Conservation (phyloP, 202 grass and related monocot species). For the Zoysia matrella region DNA sequence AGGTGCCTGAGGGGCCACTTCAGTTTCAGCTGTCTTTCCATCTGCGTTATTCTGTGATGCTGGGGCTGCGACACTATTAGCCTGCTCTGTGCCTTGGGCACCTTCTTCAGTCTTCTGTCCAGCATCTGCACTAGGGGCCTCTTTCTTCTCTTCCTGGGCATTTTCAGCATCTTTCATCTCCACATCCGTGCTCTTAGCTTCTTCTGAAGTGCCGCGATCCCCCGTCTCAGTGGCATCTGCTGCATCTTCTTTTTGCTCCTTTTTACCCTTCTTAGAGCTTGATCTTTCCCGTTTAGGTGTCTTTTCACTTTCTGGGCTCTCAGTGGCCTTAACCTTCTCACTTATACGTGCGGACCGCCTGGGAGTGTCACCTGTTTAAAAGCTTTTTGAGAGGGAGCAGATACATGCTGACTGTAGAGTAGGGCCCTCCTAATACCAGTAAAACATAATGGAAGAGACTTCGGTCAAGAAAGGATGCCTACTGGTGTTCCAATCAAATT, state of each 20-base stretch:
- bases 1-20: constrained; percentile 16
- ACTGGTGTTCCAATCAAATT: constrained; percentile 91
- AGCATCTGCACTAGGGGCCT: not conserved
- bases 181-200: constrained; percentile 40
- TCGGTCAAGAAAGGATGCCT: constrained; percentile 39
- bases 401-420: constrained; percentile 2
- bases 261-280: constrained; percentile 64
- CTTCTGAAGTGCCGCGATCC: constrained; percentile 41
- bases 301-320: constrained; percentile 66
- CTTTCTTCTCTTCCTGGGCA: constrained; percentile 27
- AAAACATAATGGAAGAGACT: not conserved
- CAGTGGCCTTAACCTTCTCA: constrained; percentile 65
- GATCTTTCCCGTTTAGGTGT: constrained; percentile 57
- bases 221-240: constrained; percentile 32
- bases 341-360: constrained; percentile 87
- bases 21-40: constrained; percentile 27
- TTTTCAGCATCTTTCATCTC: constrained; percentile 65
- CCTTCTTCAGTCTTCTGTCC: constrained; percentile 4
- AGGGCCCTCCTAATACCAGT: constrained; percentile 1
- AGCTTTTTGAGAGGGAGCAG: constrained; percentile 37
- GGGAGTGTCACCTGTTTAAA: constrained; percentile 79
- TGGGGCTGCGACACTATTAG: constrained; percentile 26
- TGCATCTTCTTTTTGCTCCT: constrained; percentile 51
- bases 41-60: constrained; percentile 18
- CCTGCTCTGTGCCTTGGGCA: not conserved